phyloP scores from a whole-genome alignment of 805 yeast species.

The Saturnispora zaruensis region DNA sequence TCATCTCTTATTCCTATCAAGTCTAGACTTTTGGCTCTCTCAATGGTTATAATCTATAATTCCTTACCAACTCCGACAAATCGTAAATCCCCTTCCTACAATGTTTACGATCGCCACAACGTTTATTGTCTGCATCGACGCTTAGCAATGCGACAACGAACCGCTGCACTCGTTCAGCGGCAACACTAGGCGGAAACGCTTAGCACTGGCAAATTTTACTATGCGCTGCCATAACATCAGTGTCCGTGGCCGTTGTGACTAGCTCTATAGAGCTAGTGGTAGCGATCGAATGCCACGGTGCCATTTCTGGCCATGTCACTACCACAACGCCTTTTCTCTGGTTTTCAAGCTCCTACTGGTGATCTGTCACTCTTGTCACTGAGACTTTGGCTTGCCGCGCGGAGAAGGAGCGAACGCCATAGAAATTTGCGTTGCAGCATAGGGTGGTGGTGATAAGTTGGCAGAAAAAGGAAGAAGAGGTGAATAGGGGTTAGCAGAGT shows the following conservation, averaged over 20 bases:
- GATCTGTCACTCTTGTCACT: neutral
- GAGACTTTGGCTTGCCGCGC: neutral
- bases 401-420: neutral
- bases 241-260: neutral
- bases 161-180: neutral
- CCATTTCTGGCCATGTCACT: neutral
- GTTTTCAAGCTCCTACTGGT: neutral
- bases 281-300: neutral
- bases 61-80: no score
- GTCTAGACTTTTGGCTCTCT: no score
- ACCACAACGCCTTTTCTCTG: neutral
- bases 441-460: neutral
- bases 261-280: neutral
- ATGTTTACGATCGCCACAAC: no score
- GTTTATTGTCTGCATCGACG: neutral
- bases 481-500: neutral
- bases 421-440: no score
- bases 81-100: no score
- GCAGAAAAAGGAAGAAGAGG: neutral
- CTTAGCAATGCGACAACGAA: neutral
- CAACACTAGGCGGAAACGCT: neutral
- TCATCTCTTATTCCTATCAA: no score
- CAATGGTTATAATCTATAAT: no score
- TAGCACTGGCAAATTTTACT: neutral
- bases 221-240: neutral